phyloP scores from a whole-genome alignment of 371 early-diverging fungal genomes.

The Sporodiniella umbellata region DNA sequence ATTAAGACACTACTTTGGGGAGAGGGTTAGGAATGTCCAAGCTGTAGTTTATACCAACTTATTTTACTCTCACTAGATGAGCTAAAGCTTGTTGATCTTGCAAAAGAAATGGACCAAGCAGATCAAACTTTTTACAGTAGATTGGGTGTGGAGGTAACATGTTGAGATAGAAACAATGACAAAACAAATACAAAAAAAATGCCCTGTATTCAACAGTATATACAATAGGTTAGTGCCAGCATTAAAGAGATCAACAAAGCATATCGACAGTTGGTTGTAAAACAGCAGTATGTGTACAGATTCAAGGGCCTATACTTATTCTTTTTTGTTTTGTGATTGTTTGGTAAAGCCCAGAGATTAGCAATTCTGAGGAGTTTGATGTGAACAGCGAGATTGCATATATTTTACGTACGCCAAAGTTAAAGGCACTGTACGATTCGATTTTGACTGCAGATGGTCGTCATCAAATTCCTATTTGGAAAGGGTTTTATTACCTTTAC shows the following conservation, averaged over 20 bases:
- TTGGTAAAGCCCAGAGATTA: slow-evolving; percentile 9
- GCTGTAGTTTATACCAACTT: background rate
- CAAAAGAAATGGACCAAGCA: background rate
- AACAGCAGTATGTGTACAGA: slow-evolving; percentile 8
- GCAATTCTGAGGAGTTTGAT: slow-evolving; percentile 5
- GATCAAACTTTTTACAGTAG: slow-evolving; percentile 16
- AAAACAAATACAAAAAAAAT: background rate
- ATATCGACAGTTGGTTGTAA: slow-evolving; percentile 11
- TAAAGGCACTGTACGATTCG: slow-evolving; percentile 7
- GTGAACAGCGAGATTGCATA: slow-evolving; percentile 9
- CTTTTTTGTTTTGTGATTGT: background rate
- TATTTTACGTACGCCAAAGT: slow-evolving; percentile 4
- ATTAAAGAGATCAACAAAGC: slow-evolving; percentile 12
- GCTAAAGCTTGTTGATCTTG: slow-evolving; percentile 11
- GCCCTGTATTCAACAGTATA: too few species aligned
- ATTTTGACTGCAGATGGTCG: background rate
- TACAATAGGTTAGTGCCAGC: slow-evolving; percentile 9
- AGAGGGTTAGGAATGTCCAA: slow-evolving; percentile 6
- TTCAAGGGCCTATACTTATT: background rate
- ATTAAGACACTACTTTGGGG: slow-evolving; percentile 16
- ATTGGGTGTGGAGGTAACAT: slow-evolving; percentile 13
- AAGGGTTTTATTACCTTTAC: slow-evolving; percentile 12
- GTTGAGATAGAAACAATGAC: background rate
- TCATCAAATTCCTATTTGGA: slow-evolving; percentile 6
- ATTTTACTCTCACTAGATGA: slow-evolving; percentile 4